Percentiles rank a stretch among this genome's conserved stretches.
These are phyloP conservation scores for Neofusicoccum parvum DNA, from an alignment of 2,329 filamentous ascomycete species.

Conservation along the genomic window DNA sequence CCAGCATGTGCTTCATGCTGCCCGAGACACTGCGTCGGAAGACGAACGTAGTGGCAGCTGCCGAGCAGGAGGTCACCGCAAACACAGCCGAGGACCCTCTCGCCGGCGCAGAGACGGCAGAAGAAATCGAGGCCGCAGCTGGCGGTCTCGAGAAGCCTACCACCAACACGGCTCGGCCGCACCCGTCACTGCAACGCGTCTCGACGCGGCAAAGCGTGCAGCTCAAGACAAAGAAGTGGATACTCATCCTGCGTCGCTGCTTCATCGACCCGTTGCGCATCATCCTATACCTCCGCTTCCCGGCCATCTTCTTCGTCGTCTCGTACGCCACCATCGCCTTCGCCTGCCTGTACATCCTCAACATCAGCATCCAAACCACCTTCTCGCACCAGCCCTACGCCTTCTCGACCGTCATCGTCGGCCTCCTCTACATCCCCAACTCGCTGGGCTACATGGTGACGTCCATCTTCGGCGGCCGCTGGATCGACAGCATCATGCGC, in stretches of 20 bases:
- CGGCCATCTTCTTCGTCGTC: conserved; percentile 41
- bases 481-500: conserved; percentile 45
- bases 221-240: conserved; percentile 33
- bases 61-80: conserved; percentile 22
- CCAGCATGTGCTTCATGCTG: conserved; percentile 37
- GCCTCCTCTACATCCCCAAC: conserved; percentile 43
- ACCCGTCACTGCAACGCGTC: conserved; percentile 28
- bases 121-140: conserved; percentile 6
- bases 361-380: conserved; percentile 41
- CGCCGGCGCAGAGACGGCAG: conserved; percentile 4
- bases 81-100: conserved; percentile 14
- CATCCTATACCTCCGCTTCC: conserved; percentile 41
- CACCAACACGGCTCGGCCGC: neutral
- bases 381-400: conserved; percentile 38
- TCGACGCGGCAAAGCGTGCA: conserved; percentile 39
- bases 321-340: conserved; percentile 45
- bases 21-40: conserved; percentile 35
- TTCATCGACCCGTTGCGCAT: conserved; percentile 44
- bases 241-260: conserved; percentile 35
- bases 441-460: conserved; percentile 40
- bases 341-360: conserved; percentile 42
- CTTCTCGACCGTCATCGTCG: conserved; percentile 40
- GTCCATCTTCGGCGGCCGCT: conserved; percentile 40
- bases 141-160: conserved; percentile 12
- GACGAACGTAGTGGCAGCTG: conserved; percentile 11